Conservation (phyloP, 805 yeast species). For the Saccharomycopsis babjevae region DNA sequence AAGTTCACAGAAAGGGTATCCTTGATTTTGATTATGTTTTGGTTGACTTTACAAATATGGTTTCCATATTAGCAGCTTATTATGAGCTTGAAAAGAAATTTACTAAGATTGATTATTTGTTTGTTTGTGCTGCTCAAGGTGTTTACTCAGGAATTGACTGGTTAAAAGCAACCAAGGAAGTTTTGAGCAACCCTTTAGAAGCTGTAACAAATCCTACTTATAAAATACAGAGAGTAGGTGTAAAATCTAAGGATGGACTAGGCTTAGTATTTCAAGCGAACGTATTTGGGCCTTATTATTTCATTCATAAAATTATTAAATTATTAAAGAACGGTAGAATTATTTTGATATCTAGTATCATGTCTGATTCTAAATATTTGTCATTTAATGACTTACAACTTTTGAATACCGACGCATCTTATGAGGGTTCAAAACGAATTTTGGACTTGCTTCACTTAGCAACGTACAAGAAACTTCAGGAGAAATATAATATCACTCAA, state of each 20-base stretch:
- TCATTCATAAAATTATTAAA: slow-evolving; percentile 55
- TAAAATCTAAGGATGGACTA: slow-evolving; percentile 63
- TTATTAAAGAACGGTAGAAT: slow-evolving; percentile 42
- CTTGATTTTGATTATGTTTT: slow-evolving; percentile 81
- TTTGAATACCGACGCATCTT: slow-evolving; percentile 51
- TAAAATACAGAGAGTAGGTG: slow-evolving; percentile 74
- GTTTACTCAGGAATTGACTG: slow-evolving; percentile 82
- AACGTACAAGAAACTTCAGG: slow-evolving; percentile 40
- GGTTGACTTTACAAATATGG: slow-evolving; percentile 87
- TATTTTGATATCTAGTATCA: slow-evolving; percentile 79
- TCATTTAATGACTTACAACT: slow-evolving; percentile 70
- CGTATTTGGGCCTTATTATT: slow-evolving; percentile 91
- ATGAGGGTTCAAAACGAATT: slow-evolving; percentile 85
- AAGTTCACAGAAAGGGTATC: slow-evolving; percentile 37
- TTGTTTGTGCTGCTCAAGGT: slow-evolving; percentile 86
- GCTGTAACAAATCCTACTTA: slow-evolving; percentile 86
- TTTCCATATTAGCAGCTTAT: slow-evolving; percentile 65
- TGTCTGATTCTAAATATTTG: slow-evolving; percentile 67
- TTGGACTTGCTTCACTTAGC: slow-evolving; percentile 77
- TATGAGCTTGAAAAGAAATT: slow-evolving; percentile 60
- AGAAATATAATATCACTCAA: slow-evolving; percentile 48
- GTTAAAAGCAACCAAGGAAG: slow-evolving; percentile 63
- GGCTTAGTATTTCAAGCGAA: slow-evolving; percentile 91
- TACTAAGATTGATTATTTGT: slow-evolving; percentile 61
- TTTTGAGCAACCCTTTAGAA: slow-evolving; percentile 53